Evolutionary conservation across 768 basidiomycete species (phyloP), one percentile per base, ranked within the genome.

Genomic region (Rhodocollybia butyracea): DNA sequence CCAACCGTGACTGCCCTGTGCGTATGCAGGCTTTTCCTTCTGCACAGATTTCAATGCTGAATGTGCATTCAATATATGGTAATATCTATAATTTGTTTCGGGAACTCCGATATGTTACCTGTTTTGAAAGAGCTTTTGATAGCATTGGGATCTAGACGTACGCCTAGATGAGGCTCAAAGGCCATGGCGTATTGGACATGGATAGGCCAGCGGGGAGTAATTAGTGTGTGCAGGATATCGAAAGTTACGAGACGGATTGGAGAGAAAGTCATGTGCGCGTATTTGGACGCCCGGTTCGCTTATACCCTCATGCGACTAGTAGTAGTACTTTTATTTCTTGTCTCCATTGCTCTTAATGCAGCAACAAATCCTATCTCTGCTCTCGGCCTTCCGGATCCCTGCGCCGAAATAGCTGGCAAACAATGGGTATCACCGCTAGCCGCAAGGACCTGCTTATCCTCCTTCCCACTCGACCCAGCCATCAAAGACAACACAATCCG

Each of bases 221-320:
- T 73, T 5, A 91, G 73, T n/a, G 91, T 93, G 62, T 86, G 82
- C 24, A 91, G 71, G 1, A 83, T 83, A 62, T 93, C 91, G 60
- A 93, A 91, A n/a, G 86, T 83, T 43, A 91, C 85, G 6, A 90
- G 71, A 8, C 77, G 81, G 66, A 88, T 81, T 43, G 12, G 34
- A 10, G 17, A 29, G 46, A 5, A 10, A n/a, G 21, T 47, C 31
- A 38, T 22, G 47, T n/a, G 15, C 22, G 5, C 21, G 17, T 21
- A 31, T 29, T 48, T n/a, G 19, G 29, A 3, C 31, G 47, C 8
- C 31, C 6, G 29, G 21, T 46, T 27, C 15, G n/a, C 29, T 31
- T 29, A 11, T 19, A 46, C 26, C 31, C 13, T n/a, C n/a, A n/a
- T 15, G 32, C 21, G 2, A 21, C 21, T 19, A 47, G n/a, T 31